Evolutionary conservation across 2,329 filamentous ascomycete genomes (phyloP).

Genomic region (Rhinocladiella similis): DNA sequence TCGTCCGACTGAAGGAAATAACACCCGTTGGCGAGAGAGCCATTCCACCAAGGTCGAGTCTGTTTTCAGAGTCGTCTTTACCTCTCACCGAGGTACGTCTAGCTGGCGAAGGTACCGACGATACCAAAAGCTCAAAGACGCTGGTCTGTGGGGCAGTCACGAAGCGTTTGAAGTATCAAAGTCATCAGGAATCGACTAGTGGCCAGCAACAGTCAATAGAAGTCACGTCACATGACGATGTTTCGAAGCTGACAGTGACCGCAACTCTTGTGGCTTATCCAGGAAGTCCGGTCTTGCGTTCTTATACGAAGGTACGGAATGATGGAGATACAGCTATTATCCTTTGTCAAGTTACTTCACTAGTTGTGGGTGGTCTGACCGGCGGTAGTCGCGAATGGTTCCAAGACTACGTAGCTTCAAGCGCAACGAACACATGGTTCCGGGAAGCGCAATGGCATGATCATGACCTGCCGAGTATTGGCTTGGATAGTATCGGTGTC

Average conservation of each 20-base stretch:
- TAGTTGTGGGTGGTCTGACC: slow-evolving; percentile 30
- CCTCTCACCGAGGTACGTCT: slow-evolving; percentile 30
- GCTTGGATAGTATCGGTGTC: slow-evolving; percentile 32
- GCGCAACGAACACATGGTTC: slow-evolving; percentile 36
- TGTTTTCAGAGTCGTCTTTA: slow-evolving; percentile 1
- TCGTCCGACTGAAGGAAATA: neutral
- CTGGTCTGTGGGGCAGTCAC: slow-evolving; percentile 30
- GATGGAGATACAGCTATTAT: slow-evolving; percentile 10
- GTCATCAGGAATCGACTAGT: slow-evolving; percentile 12
- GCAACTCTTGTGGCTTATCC: slow-evolving; percentile 29
- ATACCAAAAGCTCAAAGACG: slow-evolving; percentile 31
- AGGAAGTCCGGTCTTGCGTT: slow-evolving; percentile 14
- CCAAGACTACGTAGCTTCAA: slow-evolving; percentile 29
- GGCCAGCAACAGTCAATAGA: slow-evolving; percentile 19
- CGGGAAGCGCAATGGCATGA: slow-evolving; percentile 37
- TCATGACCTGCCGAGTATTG: slow-evolving; percentile 31
- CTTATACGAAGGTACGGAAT: slow-evolving; percentile 30
- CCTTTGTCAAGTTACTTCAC: slow-evolving; percentile 30
- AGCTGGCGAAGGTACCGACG: slow-evolving; percentile 30
- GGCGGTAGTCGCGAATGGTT: slow-evolving; percentile 23
- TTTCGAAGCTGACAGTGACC: slow-evolving; percentile 23
- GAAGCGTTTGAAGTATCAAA: slow-evolving; percentile 29
- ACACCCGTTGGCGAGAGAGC: neutral
- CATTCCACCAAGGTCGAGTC: neutral
- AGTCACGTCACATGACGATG: slow-evolving; percentile 22